Percentiles rank a stretch among this genome's conserved stretches.
Conservation (phyloP, 2,329 filamentous ascomycete genomes). For the Epichloe elymi region DNA sequence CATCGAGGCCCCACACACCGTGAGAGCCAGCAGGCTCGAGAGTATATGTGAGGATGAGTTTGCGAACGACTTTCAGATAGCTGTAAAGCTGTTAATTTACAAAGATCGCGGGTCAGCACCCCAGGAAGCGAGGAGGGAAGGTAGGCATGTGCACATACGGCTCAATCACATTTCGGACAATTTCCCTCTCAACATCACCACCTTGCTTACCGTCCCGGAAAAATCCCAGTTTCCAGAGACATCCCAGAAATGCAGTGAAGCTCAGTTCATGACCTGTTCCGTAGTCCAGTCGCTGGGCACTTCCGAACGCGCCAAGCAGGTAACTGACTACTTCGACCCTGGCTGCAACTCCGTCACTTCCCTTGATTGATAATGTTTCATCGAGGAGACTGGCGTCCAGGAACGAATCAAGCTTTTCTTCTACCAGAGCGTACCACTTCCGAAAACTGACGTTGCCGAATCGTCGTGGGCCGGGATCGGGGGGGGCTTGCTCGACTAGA, state of each 20-base stretch:
- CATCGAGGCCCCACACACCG: conserved; percentile 96
- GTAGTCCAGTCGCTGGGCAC: conserved; percentile 79
- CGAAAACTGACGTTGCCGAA: conserved; percentile 91
- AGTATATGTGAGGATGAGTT: conserved; percentile 78
- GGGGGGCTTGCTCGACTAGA: conserved; percentile 65
- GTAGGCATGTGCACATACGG: conserved; percentile 37
- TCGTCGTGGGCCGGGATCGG: conserved; percentile 70
- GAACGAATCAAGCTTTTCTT: conserved; percentile 36
- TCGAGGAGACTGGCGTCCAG: conserved; percentile 18
- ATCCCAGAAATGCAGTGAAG: conserved; percentile 81
- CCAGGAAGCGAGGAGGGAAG: background rate
- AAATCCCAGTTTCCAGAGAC: conserved; percentile 78
- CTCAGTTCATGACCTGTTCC: conserved; percentile 93
- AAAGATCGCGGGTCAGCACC: background rate
- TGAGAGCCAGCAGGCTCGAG: conserved; percentile 93
- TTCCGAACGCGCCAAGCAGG: conserved; percentile 76
- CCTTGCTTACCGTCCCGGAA: conserved; percentile 46
- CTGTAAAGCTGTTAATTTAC: conserved; percentile 24
- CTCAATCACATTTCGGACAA: conserved; percentile 73
- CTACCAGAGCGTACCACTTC: conserved; percentile 63
- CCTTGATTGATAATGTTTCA: conserved; percentile 14
- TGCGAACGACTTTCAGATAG: conserved; percentile 68
- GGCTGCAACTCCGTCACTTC: conserved; percentile 27
- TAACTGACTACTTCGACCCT: conserved; percentile 64
- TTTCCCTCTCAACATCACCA: conserved; percentile 56